These are phyloP conservation scores for Neonectria punicea DNA, from an alignment of 2,329 filamentous ascomycete genomes.

Conservation along the genomic window DNA sequence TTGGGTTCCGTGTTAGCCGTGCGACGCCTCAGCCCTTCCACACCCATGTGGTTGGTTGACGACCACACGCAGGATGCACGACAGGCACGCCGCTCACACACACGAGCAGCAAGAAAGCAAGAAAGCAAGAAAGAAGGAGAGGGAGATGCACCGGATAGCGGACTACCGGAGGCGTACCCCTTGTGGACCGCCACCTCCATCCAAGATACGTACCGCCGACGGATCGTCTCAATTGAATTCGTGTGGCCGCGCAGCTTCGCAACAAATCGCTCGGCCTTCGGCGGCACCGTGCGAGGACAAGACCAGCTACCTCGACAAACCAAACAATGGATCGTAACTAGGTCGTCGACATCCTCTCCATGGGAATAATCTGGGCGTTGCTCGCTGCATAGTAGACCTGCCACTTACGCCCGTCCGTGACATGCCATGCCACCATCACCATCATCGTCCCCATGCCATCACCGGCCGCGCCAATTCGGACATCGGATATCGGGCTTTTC, in stretches of 20 bases:
- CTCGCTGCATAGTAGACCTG: background rate
- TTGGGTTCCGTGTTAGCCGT: conserved; percentile 28
- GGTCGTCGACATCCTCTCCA: background rate
- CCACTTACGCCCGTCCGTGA: background rate
- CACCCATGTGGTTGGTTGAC: conserved; percentile 1
- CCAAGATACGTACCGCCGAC: background rate
- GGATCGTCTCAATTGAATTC: conserved; percentile 7
- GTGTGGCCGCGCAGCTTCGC: conserved; percentile 19
- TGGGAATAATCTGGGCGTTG: background rate
- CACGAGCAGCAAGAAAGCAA: background rate
- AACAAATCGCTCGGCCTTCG: conserved; percentile 22
- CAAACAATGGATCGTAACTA: no score
- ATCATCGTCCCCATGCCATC: conserved; percentile 8
- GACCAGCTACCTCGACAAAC: background rate
- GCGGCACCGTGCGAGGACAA: conserved; percentile 18
- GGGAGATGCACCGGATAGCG: background rate
- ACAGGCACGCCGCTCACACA: background rate
- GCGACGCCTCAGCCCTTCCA: conserved; percentile 21
- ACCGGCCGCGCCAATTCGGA: conserved; percentile 6
- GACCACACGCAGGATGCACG: conserved; percentile 1
- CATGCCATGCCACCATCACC: conserved; percentile 5
- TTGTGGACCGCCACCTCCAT: no score
- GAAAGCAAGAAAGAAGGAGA: background rate
- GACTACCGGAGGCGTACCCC: background rate
- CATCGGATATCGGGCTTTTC: conserved; percentile 21